These are phyloP conservation scores for Neonothopanus nambi DNA, from an alignment of 1,284 basidiomycete genomes.

Conservation along the genomic window DNA sequence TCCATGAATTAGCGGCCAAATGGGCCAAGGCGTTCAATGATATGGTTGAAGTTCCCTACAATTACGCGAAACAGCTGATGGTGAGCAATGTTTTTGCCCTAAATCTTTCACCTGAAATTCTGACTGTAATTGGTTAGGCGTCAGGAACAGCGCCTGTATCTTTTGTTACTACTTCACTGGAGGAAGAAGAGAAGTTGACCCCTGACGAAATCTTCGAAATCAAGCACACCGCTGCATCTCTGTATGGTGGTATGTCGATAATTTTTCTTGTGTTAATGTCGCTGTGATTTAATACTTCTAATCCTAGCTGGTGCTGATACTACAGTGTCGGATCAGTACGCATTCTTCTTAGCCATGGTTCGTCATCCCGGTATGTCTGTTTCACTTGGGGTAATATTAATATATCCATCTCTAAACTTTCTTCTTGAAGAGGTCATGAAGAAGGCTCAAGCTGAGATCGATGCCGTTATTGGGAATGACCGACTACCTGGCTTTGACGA, in stretches of 20 bases:
- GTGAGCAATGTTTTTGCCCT: conserved; percentile 4
- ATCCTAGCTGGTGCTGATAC: conserved; percentile 19
- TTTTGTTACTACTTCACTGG: conserved; percentile 17
- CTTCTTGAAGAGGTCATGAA: conserved; percentile 18
- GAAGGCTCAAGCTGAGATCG: conserved; percentile 28
- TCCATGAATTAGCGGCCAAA: conserved; percentile 20
- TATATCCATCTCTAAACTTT: neutral
- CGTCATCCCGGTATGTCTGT: conserved; percentile 16
- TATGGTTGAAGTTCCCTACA: conserved; percentile 21
- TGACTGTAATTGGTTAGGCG: conserved; percentile 6
- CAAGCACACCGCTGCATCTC: conserved; percentile 21
- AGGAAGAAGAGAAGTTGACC: conserved; percentile 14
- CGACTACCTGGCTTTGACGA: conserved; percentile 31
- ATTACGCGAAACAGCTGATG: conserved; percentile 21
- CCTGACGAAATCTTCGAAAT: conserved; percentile 19
- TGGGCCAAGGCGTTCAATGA: conserved; percentile 19
- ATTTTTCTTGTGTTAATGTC: neutral
- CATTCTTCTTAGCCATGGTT: conserved; percentile 24
- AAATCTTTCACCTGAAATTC: neutral
- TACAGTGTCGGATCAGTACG: conserved; percentile 20
- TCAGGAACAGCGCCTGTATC: conserved; percentile 18
- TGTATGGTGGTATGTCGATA: conserved; percentile 20
- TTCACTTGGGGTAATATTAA: neutral
- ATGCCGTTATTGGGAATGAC: conserved; percentile 25
- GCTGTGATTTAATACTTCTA: neutral